Base-by-base conservation (phyloP, 1,284 basidiomycete species). In the Rhodotorula sp. region DNA sequence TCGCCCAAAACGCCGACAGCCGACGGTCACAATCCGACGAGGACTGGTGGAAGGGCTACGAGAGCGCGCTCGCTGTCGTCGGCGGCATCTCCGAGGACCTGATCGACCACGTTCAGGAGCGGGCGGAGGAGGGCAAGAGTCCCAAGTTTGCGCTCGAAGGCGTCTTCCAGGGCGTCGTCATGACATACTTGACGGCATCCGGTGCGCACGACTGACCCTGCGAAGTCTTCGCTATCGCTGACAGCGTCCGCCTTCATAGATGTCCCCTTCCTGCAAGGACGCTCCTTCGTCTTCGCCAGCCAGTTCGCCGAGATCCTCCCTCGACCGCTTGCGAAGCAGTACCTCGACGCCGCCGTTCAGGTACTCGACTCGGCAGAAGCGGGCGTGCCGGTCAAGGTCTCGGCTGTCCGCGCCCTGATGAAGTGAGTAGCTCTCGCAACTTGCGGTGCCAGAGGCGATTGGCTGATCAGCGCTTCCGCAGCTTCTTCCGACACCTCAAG, bases 261-360 rank as follows among this genome's bases (percentile, higher is more conserved):
- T 22, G 85, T 84, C 62, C 90, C 92, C 0, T 97, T 97, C 85
- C 81, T 99, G 58, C 94, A 96, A 81, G 96, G 95, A 15, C 86
- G 95, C 65, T 90, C 88, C 3, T 96, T 98, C 72, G 91, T 98
- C 51, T 95, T 98, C 77, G 92, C 93, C 0, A 93, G 91, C 76
- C 90, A 94, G 78, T 97, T 88, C 77, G 86, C 91, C 1, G 86
- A 87, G 68, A 80, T 88, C 6, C 83, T 98, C 13, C 89, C 92
- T 0, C 75, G 84, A 2, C 83, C 87, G 64, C 83, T 93, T 53
- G 87, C 89, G 3, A 85, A 86, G 2, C 90, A 92, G 77, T 97
- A 97, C 78, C 84, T 99, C 46, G 86, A 89, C 30, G 91, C 91
- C 10, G 91, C 94, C 0, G 84, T 95, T 40, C 86, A 88, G 53